Evolutionary conservation across 2,329 filamentous ascomycete species (phyloP), one percentile per base, ranked within the genome.

Genomic region (Neospermospora avenae): DNA sequence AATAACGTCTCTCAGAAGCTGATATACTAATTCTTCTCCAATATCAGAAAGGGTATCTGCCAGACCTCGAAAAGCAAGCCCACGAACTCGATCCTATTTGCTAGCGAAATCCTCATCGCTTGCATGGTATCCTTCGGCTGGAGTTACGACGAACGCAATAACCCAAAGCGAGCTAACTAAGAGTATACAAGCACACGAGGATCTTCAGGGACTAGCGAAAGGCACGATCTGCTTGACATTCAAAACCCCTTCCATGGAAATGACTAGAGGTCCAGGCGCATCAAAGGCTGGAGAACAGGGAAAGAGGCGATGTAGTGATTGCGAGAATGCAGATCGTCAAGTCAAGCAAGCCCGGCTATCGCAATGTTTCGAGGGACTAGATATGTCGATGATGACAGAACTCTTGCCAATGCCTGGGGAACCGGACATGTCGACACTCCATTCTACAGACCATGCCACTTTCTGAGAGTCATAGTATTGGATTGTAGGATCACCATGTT

Each of bases 381-480:
- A 39, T 52, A 52, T 52, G 22, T 52, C 49, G 49, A 24, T 53
- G 49, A 3, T 53, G 20, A 39, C 18, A 16, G n/a, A 34, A 18
- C 49, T 39, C 49, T 53, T 39, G 34, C 34, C 31, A 25, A 52
- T 39, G 49, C 49, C 49, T 39, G 34, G 18, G 34, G 34, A 41
- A 25, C 34, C 16, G 34, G 18, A 28, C 28, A 48, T 48, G 13
- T 28, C 24, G 24, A 28, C 10, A 24, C 42, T 45, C 54, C 41
- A 60, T 49, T 60, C 54, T 57, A 60, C 42, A 41, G 53, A 42
- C 31, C 34, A 60, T 37, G 46, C 28, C 46, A 60, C 54, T 46
- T 28, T 41, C 35, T 31, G 54, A 57, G 53, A 48, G 46, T 60
- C 28, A 60, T 60, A 60, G 41, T 60, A 57, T 60, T 60, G n/a